These are phyloP conservation scores for Nothophytophthora sp. DNA, from an alignment of 352 stramenopile genomes.

Conservation along the genomic window DNA sequence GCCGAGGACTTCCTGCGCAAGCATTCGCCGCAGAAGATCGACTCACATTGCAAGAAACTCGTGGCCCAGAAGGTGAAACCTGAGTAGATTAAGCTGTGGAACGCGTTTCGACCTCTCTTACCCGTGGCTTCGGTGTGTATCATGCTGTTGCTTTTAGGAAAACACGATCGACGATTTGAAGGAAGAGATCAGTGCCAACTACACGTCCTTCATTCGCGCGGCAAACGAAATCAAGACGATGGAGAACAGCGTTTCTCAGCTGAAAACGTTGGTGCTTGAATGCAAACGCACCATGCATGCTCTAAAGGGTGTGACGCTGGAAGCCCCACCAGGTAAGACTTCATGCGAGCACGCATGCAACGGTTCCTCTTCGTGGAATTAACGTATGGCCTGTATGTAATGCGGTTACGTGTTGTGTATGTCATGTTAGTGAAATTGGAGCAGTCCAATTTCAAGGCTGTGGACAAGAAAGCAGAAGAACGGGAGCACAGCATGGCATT, in stretches of 20 bases:
- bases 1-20: conserved; percentile 80
- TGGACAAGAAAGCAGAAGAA: conserved; percentile 51
- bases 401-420: conserved; percentile 4
- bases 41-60: conserved; percentile 75
- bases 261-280: conserved; percentile 75
- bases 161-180: conserved; percentile 86
- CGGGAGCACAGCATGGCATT: conserved; percentile 48
- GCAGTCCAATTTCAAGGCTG: conserved; percentile 35
- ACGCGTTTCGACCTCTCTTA: too few relatives aligned
- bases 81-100: conserved; percentile 42
- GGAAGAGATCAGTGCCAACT: conserved; percentile 81
- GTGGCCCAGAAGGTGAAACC: conserved; percentile 65
- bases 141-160: too few relatives aligned
- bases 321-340: conserved; percentile 44
- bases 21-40: conserved; percentile 74
- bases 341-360: too few relatives aligned
- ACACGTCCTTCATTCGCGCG: conserved; percentile 77
- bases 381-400: too few relatives aligned
- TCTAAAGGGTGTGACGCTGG: conserved; percentile 51
- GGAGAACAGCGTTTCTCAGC: conserved; percentile 83
- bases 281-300: conserved; percentile 70
- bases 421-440: conserved; percentile 35
- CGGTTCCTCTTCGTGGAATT: too few relatives aligned
- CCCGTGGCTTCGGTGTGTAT: too few relatives aligned
- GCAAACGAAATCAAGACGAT: conserved; percentile 80